phyloP scores from a whole-genome alignment of 2,329 filamentous ascomycete species.

The Sclerotinia spermophila region DNA sequence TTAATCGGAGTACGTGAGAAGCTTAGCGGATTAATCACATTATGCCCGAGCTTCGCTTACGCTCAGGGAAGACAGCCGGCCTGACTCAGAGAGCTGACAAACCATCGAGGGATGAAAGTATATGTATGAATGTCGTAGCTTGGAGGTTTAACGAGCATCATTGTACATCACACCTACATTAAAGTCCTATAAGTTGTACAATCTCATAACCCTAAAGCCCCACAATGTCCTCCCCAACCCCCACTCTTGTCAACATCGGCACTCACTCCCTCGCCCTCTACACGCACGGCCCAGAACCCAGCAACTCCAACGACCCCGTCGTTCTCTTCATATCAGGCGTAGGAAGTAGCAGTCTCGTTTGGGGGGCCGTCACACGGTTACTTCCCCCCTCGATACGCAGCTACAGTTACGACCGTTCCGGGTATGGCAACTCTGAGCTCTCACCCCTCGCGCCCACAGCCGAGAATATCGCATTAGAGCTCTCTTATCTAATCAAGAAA shows the following conservation, averaged over 20 bases:
- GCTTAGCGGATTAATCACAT: neutral
- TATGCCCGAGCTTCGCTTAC: neutral
- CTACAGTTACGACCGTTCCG: constrained; percentile 28
- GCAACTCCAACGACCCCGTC: neutral
- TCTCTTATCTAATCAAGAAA: constrained; percentile 21
- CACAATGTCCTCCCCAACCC: neutral
- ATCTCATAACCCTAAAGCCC: neutral
- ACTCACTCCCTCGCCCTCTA: constrained; percentile 26
- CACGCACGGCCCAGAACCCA: constrained; percentile 20
- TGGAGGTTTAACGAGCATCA: neutral
- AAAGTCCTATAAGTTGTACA: neutral
- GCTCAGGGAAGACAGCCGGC: neutral
- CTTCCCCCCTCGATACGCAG: constrained; percentile 16
- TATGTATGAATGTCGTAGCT: neutral
- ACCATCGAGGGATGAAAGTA: neutral
- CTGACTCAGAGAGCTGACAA: neutral
- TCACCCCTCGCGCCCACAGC: constrained; percentile 23
- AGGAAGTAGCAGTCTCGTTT: constrained; percentile 13
- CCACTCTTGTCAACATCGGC: constrained; percentile 22
- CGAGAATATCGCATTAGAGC: constrained; percentile 26
- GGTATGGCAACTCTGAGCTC: constrained; percentile 19
- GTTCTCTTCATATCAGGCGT: neutral
- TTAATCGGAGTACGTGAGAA: neutral
- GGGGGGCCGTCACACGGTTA: constrained; percentile 23
- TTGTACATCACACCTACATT: neutral